Conservation (phyloP, 331 rosid genomes). For the Phaseolus coccineus region DNA sequence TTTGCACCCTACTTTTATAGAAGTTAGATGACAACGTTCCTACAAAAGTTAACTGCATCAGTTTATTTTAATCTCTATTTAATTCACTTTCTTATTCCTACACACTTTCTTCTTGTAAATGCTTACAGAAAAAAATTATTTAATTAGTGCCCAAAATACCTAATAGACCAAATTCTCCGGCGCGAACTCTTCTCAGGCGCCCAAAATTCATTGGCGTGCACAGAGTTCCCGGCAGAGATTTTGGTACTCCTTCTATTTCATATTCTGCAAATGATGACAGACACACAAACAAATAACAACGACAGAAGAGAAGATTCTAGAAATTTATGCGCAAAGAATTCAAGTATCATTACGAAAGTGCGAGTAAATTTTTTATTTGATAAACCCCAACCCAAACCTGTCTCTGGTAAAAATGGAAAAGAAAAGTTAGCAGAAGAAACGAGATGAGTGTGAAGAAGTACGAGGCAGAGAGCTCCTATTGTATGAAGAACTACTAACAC, state of each 20-base stretch:
- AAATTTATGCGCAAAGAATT: background rate
- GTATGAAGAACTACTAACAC: background rate
- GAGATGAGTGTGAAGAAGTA: slow-evolving; percentile 47
- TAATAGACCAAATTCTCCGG: slow-evolving; percentile 80
- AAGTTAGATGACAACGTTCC: no score
- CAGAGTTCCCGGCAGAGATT: slow-evolving; percentile 55
- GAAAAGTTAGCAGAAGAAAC: slow-evolving; percentile 52
- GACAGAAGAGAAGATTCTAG: background rate
- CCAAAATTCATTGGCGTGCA: slow-evolving; percentile 60
- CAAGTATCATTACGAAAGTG: background rate
- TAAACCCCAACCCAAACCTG: slow-evolving; percentile 32
- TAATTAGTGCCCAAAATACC: slow-evolving; percentile 41
- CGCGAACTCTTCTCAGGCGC: slow-evolving; percentile 54
- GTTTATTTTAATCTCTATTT: no score
- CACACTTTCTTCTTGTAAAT: no score
- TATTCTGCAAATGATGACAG: slow-evolving; percentile 58
- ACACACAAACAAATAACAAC: background rate
- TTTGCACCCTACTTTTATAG: no score
- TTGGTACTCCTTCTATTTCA: slow-evolving; percentile 44
- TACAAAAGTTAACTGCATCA: no score
- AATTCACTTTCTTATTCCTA: no score
- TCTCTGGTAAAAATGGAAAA: background rate
- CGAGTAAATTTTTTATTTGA: background rate
- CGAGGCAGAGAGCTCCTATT: slow-evolving; percentile 37
- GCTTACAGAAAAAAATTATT: no score